Conservation (phyloP, 345 rosid species). For the Mercurialis annua region DNA sequence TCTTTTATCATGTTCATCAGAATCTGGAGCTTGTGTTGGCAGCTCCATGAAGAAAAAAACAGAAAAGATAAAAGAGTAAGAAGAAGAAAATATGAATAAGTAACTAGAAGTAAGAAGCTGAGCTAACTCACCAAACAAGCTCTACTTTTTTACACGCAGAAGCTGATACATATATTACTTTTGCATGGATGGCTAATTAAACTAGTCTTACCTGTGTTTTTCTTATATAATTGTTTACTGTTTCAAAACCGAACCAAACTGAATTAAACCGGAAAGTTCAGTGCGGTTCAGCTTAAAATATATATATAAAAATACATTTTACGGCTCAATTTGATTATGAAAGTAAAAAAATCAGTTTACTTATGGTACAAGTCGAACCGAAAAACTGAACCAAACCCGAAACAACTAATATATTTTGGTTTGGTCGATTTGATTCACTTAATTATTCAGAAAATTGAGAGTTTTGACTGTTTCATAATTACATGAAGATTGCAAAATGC, state of each 20-base stretch:
- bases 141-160: background rate
- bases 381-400: no score
- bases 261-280: background rate
- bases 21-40: conserved; percentile 6
- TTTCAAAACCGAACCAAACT: background rate
- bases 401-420: no score
- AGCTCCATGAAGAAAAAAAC: conserved; percentile 19
- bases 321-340: no score
- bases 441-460: no score
- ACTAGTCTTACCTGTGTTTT: background rate
- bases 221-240: background rate
- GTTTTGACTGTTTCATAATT: background rate
- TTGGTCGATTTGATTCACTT: no score
- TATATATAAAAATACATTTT: background rate
- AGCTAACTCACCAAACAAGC: conserved; percentile 29
- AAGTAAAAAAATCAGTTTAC: no score
- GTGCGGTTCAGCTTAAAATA: no score
- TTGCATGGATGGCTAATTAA: background rate
- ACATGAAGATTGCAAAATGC: background rate
- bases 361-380: no score
- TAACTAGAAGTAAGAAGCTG: conserved; percentile 18
- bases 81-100: background rate
- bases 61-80: background rate
- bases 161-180: background rate
- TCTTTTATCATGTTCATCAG: background rate